phyloP scores from a whole-genome alignment of 768 basidiomycete genomes.

The Panus rudis region DNA sequence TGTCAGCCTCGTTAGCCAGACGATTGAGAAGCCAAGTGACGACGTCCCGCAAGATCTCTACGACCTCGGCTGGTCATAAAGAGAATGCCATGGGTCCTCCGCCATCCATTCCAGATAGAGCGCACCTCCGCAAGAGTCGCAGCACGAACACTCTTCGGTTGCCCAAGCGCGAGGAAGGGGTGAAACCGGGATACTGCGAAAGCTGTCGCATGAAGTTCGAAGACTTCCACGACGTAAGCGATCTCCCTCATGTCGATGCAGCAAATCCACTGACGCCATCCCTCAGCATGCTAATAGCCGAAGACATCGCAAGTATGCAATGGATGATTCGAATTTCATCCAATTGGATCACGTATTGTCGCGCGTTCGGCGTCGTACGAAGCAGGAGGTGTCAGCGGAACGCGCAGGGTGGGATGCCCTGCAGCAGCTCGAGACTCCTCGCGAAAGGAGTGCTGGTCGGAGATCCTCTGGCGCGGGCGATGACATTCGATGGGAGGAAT shows the following conservation, averaged over 20 bases:
- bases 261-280: conserved; percentile 5
- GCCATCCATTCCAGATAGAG: conserved; percentile 43
- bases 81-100: conserved; percentile 64
- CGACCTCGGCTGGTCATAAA: conserved; percentile 24
- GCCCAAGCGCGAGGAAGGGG: conserved; percentile 76
- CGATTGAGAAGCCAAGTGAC: conserved; percentile 59
- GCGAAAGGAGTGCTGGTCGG: conserved; percentile 4
- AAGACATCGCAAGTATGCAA: conserved; percentile 80
- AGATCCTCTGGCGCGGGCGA: conserved; percentile 7
- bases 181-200: conserved; percentile 96
- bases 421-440: neutral
- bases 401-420: conserved; percentile 7
- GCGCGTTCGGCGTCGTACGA: conserved; percentile 46
- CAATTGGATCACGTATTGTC: conserved; percentile 71
- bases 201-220: conserved; percentile 89
- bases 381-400: conserved; percentile 24
- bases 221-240: conserved; percentile 72
- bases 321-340: conserved; percentile 67
- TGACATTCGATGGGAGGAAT: conserved; percentile 21
- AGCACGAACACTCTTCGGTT: conserved; percentile 74
- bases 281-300: conserved; percentile 63
- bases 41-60: conserved; percentile 50
- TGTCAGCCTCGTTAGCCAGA: conserved; percentile 48
- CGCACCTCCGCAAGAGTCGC: conserved; percentile 61
- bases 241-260: conserved; percentile 4